Evolutionary conservation across 768 basidiomycete genomes (phyloP).

Genomic region (Lyophyllum semitale): DNA sequence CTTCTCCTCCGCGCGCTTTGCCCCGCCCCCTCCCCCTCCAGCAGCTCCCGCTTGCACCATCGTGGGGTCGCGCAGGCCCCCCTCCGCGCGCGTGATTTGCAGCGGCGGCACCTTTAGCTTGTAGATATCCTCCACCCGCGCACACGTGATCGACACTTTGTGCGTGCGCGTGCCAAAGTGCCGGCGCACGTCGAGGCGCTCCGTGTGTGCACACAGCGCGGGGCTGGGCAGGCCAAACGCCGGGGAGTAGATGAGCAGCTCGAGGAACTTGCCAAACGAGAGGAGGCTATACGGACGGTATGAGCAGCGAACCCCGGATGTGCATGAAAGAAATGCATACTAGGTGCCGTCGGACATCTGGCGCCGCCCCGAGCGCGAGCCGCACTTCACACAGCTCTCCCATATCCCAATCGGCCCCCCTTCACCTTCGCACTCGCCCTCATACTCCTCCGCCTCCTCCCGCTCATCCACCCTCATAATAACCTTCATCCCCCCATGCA

Average conservation of each 20-base stretch:
- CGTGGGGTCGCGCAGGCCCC: background rate
- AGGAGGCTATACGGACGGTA: conserved; percentile 36
- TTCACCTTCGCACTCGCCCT: conserved; percentile 7
- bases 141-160: conserved; percentile 46
- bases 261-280: conserved; percentile 61
- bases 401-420: conserved; percentile 40
- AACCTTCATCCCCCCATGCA: conserved; percentile 37
- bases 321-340: conserved; percentile 33
- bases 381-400: conserved; percentile 53
- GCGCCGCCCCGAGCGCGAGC: conserved; percentile 29
- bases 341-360: conserved; percentile 51
- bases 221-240: conserved; percentile 34
- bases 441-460: conserved; percentile 9
- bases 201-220: conserved; percentile 50
- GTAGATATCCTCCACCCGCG: conserved; percentile 54
- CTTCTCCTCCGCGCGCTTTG: conserved; percentile 1
- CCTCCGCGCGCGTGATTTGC: conserved; percentile 45
- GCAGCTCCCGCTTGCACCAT: background rate
- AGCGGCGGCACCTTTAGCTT: conserved; percentile 62
- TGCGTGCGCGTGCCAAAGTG: conserved; percentile 33
- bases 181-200: conserved; percentile 42
- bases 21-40: too few relatives aligned
- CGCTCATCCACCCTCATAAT: conserved; percentile 21
- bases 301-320: background rate
- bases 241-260: conserved; percentile 51